phyloP scores from a whole-genome alignment of 495 filamentous ascomycete genomes.

The Articulospora tetracladia region DNA sequence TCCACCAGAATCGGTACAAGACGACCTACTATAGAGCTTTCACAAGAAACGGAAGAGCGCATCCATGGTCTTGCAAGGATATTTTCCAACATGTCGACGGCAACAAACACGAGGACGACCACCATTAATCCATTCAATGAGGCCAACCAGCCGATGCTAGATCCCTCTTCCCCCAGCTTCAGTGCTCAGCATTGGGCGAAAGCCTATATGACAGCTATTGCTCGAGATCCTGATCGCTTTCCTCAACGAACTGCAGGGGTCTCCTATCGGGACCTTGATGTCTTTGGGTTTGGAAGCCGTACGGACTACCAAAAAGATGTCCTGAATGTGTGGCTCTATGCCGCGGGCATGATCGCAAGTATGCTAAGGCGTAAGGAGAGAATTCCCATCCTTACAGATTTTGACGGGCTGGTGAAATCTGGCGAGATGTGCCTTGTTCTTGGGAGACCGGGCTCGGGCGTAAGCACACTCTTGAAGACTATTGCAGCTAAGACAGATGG shows the following conservation, averaged over 20 bases:
- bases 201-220: not conserved
- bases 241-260: conserved; percentile 36
- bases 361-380: not conserved
- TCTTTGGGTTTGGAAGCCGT: conserved; percentile 68
- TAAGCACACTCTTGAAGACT: conserved; percentile 74
- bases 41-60: not conserved
- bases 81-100: not conserved
- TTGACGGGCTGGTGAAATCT: conserved; percentile 5
- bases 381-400: conserved; percentile 4
- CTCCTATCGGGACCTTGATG: conserved; percentile 50
- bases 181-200: not conserved
- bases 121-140: not conserved
- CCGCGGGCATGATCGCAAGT: not conserved
- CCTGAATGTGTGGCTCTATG: conserved; percentile 38
- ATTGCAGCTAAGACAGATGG: conserved; percentile 73
- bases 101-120: not conserved
- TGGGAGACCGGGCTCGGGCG: conserved; percentile 39
- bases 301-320: conserved; percentile 78
- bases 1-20: not conserved
- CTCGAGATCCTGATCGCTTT: not conserved
- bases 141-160: not conserved
- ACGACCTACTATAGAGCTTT: not conserved
- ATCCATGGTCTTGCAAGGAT: not conserved
- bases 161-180: not conserved
- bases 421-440: conserved; percentile 13